Conservation (phyloP, 129 eudicot genomes). For the Logfia minima region DNA sequence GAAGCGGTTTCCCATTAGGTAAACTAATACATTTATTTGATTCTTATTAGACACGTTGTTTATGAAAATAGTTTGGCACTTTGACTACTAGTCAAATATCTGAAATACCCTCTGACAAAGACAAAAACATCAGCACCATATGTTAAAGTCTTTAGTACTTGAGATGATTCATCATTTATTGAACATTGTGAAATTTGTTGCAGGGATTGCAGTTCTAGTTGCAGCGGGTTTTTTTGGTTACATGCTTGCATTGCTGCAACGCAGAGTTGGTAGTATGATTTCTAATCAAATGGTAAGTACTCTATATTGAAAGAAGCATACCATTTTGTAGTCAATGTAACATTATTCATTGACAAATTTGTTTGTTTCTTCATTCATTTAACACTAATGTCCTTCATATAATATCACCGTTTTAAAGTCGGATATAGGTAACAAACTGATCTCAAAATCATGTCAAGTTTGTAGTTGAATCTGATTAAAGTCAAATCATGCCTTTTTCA, state of each 20-base stretch:
- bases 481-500: background rate
- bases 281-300: constrained; percentile 53
- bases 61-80: background rate
- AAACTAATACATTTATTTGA: constrained; percentile 13
- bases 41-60: background rate
- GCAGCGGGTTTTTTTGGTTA: constrained; percentile 98
- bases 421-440: background rate
- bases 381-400: background rate
- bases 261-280: constrained; percentile 69
- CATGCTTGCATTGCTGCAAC: constrained; percentile 87
- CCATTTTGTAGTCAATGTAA: background rate
- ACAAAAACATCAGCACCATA: background rate
- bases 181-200: constrained; percentile 2
- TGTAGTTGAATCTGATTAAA: constrained; percentile 4
- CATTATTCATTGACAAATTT: constrained; percentile 6
- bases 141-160: background rate
- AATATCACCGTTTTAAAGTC: background rate
- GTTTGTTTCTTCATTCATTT: background rate
- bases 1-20: constrained; percentile 86
- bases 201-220: constrained; percentile 77
- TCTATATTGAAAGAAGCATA: background rate
- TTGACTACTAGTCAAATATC: background rate
- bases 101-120: background rate
- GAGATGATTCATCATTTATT: constrained; percentile 6
- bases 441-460: background rate